These are phyloP conservation scores for Starmerella bacillaris DNA, from an alignment of 805 yeast species.

Conservation along the genomic window DNA sequence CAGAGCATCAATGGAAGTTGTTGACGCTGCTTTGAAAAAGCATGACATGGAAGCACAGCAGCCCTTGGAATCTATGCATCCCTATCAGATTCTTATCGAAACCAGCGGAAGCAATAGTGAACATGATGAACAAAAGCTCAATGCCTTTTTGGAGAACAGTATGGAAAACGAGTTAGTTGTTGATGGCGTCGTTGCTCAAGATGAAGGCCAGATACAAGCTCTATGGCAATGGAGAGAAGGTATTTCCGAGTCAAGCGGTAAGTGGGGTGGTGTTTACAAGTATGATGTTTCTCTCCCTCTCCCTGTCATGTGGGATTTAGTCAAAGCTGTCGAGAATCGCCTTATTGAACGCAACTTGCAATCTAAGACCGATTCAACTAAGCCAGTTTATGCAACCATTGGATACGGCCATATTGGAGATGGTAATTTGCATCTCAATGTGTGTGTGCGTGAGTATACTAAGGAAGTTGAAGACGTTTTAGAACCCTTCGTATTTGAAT, in stretches of 20 bases:
- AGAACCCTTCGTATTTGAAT: constrained; percentile 92
- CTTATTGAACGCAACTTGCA: constrained; percentile 40
- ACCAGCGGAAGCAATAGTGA: constrained; percentile 89
- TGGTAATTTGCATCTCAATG: constrained; percentile 87
- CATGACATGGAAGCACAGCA: constrained; percentile 36
- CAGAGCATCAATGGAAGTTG: constrained; percentile 25
- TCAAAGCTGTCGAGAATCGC: constrained; percentile 53
- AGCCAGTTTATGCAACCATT: constrained; percentile 73
- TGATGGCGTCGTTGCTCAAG: constrained; percentile 96
- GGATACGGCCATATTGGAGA: constrained; percentile 99
- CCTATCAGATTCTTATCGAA: constrained; percentile 82
- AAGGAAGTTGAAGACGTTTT: constrained; percentile 60
- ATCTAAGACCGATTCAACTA: constrained; percentile 36
- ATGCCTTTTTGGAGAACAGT: constrained; percentile 59
- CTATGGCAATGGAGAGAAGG: constrained; percentile 95
- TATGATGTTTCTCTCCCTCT: constrained; percentile 90
- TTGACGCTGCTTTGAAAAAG: constrained; percentile 26
- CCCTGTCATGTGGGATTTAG: constrained; percentile 60
- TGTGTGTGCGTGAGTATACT: constrained; percentile 68
- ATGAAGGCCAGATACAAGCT: constrained; percentile 64
- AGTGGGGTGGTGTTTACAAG: constrained; percentile 87
- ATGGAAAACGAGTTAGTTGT: constrained; percentile 69
- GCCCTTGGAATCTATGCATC: constrained; percentile 70
- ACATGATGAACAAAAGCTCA: constrained; percentile 84
- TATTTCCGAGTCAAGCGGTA: constrained; percentile 73